A percentile compares a stretch with the other conserved stretches of the same genome.
Evolutionary conservation across 2,329 filamentous ascomycete genomes (phyloP).

Genomic region (Coniochaeta pulveracea): DNA sequence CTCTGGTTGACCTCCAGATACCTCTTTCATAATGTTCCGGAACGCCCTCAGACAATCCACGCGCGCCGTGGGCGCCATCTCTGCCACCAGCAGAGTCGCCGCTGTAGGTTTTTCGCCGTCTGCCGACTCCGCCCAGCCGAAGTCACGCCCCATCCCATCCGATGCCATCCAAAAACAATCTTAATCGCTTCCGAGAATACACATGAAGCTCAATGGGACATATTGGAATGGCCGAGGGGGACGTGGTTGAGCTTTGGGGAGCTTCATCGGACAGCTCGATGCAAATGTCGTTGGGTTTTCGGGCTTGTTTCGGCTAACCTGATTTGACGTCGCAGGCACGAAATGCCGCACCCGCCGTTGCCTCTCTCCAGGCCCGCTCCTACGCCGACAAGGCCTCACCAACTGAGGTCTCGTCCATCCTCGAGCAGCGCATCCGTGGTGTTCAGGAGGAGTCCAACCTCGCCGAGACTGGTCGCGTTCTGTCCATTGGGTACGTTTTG

Average conservation of each 20-base stretch:
- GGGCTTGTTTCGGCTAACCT: conserved; percentile 8
- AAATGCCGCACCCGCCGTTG: conserved; percentile 69
- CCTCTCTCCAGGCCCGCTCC: conserved; percentile 63
- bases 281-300: conserved; percentile 12
- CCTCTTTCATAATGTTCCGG: conserved; percentile 76
- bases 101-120: conserved; percentile 90
- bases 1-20: conserved; percentile 35
- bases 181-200: conserved; percentile 18
- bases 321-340: conserved; percentile 52
- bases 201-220: conserved; percentile 26
- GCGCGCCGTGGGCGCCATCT: conserved; percentile 88
- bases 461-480: conserved; percentile 96
- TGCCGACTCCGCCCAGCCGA: conserved; percentile 28
- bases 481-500: conserved; percentile 88
- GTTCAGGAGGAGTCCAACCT: conserved; percentile 94
- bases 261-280: conserved; percentile 22
- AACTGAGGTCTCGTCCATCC: conserved; percentile 97
- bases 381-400: conserved; percentile 92
- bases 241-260: conserved; percentile 22
- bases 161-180: conserved; percentile 25
- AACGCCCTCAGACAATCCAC: conserved; percentile 95
- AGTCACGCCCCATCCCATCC: conserved; percentile 32
- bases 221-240: conserved; percentile 16
- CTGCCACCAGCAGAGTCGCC: conserved; percentile 82
- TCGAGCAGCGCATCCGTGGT: conserved; percentile 98